A percentile compares a stretch with the other conserved stretches of the same genome.
Evolutionary conservation across 345 rosid species (phyloP).

Genomic region (Moricandia arvensis): DNA sequence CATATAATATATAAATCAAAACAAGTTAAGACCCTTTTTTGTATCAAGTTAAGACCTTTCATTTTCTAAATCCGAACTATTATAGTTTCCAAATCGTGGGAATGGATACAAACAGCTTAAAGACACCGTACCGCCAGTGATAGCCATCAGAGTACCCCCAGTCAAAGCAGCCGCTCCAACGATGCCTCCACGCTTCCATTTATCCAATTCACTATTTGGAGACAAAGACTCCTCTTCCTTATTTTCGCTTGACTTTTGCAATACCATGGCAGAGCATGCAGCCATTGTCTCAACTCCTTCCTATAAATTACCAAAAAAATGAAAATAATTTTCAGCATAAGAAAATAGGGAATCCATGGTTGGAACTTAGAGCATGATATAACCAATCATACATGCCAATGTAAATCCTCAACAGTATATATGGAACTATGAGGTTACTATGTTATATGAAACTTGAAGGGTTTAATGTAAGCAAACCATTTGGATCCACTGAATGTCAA

Average conservation of each 20-base stretch:
- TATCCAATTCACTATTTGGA: slow-evolving; percentile 55
- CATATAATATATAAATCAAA: background rate
- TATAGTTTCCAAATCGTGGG: background rate
- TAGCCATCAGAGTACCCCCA: slow-evolving; percentile 92
- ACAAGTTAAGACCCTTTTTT: background rate
- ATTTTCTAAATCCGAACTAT: background rate
- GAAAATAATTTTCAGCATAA: background rate
- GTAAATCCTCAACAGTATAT: background rate
- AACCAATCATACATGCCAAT: background rate
- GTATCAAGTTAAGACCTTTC: background rate
- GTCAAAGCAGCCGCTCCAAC: slow-evolving; percentile 96
- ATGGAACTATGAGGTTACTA: background rate
- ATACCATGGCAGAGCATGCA: slow-evolving; percentile 94
- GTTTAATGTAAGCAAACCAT: slow-evolving; percentile 51
- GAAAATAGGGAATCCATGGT: slow-evolving; percentile 1
- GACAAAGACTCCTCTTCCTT: slow-evolving; percentile 54
- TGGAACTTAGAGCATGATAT: background rate
- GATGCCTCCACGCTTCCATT: slow-evolving; percentile 95
- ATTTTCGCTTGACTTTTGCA: slow-evolving; percentile 56
- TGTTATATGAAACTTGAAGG: background rate
- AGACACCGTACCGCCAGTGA: slow-evolving; percentile 75
- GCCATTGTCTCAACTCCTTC: slow-evolving; percentile 66
- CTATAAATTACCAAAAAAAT: background rate
- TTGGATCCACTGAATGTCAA: slow-evolving; percentile 73
- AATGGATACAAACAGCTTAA: background rate